Percentiles rank a stretch among this genome's conserved stretches.
Evolutionary conservation across 192 early-diverging fungal species (phyloP).

Genomic region (Diversispora epigaea): DNA sequence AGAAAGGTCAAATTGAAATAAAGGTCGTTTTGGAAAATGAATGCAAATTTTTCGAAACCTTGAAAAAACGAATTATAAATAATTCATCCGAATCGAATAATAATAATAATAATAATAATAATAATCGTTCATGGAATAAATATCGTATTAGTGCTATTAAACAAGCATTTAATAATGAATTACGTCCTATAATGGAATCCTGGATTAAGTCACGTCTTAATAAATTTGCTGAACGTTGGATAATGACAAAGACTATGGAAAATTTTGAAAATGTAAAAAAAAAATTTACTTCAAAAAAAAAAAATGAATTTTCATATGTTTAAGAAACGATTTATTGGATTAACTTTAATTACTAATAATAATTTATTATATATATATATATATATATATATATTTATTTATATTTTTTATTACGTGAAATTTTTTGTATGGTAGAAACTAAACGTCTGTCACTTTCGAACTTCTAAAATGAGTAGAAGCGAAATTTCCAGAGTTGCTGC

Average conservation of each 20-base stretch:
- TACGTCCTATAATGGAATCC: background rate
- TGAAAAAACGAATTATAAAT: conserved; percentile 53
- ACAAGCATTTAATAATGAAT: background rate
- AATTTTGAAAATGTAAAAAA: background rate
- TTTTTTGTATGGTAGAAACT: background rate
- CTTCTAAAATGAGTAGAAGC: conserved; percentile 26
- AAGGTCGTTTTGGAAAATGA: conserved; percentile 57
- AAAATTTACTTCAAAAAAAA: too few relatives aligned
- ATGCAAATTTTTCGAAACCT: conserved; percentile 31
- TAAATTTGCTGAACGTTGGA: conserved; percentile 1
- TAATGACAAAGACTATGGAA: conserved; percentile 1
- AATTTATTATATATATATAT: too few relatives aligned
- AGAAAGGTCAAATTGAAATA: conserved; percentile 66
- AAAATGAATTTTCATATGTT: too few relatives aligned
- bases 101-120: background rate
- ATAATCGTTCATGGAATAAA: background rate
- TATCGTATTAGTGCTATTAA: background rate
- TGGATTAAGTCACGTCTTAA: conserved; percentile 12
- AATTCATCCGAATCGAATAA: conserved; percentile 35
- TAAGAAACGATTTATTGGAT: too few relatives aligned
- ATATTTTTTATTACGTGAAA: background rate
- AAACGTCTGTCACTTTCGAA: background rate
- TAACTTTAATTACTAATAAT: too few relatives aligned
- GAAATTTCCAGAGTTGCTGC: conserved; percentile 61
- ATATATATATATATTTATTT: background rate